Conservation (phyloP, 176 grass and related monocot species). For the Oropetium thomaeum region DNA sequence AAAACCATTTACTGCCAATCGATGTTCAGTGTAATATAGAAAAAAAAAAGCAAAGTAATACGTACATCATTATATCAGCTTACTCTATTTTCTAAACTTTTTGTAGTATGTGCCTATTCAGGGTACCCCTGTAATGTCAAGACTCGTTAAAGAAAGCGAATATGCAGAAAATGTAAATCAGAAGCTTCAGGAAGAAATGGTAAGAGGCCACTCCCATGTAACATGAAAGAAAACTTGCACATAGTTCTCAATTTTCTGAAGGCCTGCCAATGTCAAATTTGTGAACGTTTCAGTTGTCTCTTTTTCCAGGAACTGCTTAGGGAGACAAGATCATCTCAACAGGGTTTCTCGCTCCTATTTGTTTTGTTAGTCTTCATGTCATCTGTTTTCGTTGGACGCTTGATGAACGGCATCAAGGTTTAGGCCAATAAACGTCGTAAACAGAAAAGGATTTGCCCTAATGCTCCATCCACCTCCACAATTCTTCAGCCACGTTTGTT, state of each 20-base stretch:
- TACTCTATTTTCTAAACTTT: neutral
- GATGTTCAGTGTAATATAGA: neutral
- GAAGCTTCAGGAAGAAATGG: conserved; percentile 50
- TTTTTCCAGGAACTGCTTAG: conserved; percentile 45
- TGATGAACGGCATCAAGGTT: conserved; percentile 49
- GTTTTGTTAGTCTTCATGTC: conserved; percentile 60
- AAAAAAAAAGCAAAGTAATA: neutral
- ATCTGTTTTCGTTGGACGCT: conserved; percentile 58
- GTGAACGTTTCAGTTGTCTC: neutral
- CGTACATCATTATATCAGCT: neutral
- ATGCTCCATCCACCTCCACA: neutral
- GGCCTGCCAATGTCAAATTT: neutral
- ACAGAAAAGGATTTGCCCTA: neutral
- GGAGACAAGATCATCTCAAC: conserved; percentile 30
- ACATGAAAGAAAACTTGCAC: neutral
- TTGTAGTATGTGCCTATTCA: conserved; percentile 9
- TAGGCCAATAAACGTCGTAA: neutral
- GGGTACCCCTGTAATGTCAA: conserved; percentile 29
- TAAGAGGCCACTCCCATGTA: conserved; percentile 24
- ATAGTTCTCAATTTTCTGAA: neutral
- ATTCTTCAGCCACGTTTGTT: neutral
- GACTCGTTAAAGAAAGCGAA: conserved; percentile 39
- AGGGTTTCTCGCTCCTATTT: conserved; percentile 60
- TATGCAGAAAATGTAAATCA: conserved; percentile 46
- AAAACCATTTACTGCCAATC: neutral